A percentile compares a stretch with the other conserved stretches of the same genome.
These are phyloP conservation scores for Podaxis mareebaensis DNA, from an alignment of 768 basidiomycete genomes.

Conservation along the genomic window DNA sequence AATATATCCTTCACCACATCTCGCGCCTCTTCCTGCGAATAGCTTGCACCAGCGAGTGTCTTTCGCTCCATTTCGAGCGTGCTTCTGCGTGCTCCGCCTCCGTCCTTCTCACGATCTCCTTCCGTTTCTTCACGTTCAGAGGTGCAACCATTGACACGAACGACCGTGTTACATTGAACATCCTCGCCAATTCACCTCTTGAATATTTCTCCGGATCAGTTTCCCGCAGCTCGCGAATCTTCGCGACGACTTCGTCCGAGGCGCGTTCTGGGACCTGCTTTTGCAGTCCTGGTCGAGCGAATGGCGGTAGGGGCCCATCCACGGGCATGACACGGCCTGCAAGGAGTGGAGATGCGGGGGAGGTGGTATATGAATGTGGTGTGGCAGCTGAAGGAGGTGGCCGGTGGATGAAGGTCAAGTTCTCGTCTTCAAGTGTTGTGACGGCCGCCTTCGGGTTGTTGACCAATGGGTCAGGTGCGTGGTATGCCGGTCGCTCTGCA, in stretches of 20 bases:
- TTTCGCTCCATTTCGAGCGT: slow-evolving; percentile 70
- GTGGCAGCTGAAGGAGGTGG: slow-evolving; percentile 80
- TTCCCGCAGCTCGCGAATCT: slow-evolving; percentile 59
- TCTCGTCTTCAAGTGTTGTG: slow-evolving; percentile 48
- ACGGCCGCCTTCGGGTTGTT: slow-evolving; percentile 54
- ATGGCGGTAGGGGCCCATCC: slow-evolving; percentile 44
- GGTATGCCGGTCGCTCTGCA: slow-evolving; percentile 55
- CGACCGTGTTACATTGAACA: slow-evolving; percentile 70
- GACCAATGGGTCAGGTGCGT: slow-evolving; percentile 56
- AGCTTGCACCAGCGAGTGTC: slow-evolving; percentile 59
- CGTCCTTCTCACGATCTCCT: slow-evolving; percentile 39
- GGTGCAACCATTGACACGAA: slow-evolving; percentile 70
- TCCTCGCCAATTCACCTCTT: slow-evolving; percentile 65
- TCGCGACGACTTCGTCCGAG: slow-evolving; percentile 51
- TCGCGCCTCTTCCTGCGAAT: slow-evolving; percentile 66
- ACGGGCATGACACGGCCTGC: slow-evolving; percentile 33
- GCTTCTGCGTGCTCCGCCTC: slow-evolving; percentile 47
- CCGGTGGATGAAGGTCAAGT: slow-evolving; percentile 79
- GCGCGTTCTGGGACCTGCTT: slow-evolving; percentile 37
- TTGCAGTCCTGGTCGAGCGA: slow-evolving; percentile 42
- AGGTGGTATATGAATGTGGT: slow-evolving; percentile 67
- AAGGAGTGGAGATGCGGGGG: slow-evolving; percentile 73
- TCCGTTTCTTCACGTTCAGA: slow-evolving; percentile 51
- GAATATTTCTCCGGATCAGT: slow-evolving; percentile 62
- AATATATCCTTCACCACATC: slow-evolving; percentile 57